Evolutionary conservation across 495 filamentous ascomycete species (phyloP), one percentile per base, ranked within the genome.

Genomic region (Penicillium maclennaniae): DNA sequence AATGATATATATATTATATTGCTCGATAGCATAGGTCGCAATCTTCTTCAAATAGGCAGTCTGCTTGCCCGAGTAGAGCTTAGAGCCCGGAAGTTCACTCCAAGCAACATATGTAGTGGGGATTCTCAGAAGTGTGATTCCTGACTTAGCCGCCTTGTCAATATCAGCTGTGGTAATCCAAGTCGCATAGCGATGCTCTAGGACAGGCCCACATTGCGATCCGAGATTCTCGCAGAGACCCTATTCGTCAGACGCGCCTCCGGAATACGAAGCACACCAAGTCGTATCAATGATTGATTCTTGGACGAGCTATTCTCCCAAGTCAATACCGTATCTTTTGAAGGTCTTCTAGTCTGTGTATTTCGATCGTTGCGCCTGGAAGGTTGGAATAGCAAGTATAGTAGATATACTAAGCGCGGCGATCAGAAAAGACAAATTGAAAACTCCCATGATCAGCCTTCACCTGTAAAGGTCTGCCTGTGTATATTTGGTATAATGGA

Each of bases 61-160:
- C 45, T 66, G 61, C 39, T 64, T 61, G 4, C 63, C 66, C 2
- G 59, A 56, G 39, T 69, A 64, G 17, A 69, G 66, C 12, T 62
- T 48, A n/a, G 63, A 69, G 9, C 66, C 63, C 0, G 62, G 63
- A 14, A 61, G 45, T 12, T 62, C 49, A 51, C 64, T 52, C 62
- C 62, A 56, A 7, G 54, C 54, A n/a, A 48, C 48, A 31, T 56
- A 56, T 31, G 54, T 56, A 16, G 54, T 51, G 8, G 54, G 54
- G 17, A 56, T 47, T 7, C 54, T 47, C 31, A 47, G 8, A 8
- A 47, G 45, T 8, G 45, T 37, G 27, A 47, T 36, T 2, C 45
- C 45, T 0, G 31, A 34, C 2, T 36, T 47, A 31, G 31, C 45
- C 5, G 20, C 34, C 14, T 37, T 36, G 20, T 47, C 45, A 16